Evolutionary conservation across 2,329 filamentous ascomycete species (phyloP).

Genomic region (Curvularia sp.): DNA sequence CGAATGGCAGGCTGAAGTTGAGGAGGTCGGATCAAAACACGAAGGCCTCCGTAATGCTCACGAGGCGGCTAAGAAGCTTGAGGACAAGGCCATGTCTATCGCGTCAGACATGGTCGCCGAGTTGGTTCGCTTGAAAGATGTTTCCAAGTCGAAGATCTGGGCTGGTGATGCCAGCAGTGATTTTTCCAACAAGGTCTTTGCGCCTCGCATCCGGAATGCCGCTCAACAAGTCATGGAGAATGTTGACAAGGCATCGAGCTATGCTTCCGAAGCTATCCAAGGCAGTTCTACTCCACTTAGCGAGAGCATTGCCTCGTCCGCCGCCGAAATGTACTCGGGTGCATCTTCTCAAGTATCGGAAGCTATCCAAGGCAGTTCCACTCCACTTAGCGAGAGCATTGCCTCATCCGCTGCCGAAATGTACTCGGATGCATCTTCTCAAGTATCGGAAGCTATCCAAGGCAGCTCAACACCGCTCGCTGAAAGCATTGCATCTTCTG

Average conservation of each 20-base stretch:
- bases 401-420: constrained; percentile 49
- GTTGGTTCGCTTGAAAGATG: constrained; percentile 79
- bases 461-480: constrained; percentile 40
- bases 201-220: constrained; percentile 60
- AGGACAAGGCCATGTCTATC: constrained; percentile 80
- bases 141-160: constrained; percentile 82
- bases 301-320: constrained; percentile 49
- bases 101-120: constrained; percentile 82
- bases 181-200: constrained; percentile 74
- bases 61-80: constrained; percentile 70
- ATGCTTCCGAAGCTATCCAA: constrained; percentile 47
- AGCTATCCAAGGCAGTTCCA: constrained; percentile 43
- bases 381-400: constrained; percentile 43
- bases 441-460: constrained; percentile 41
- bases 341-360: constrained; percentile 42
- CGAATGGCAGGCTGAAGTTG: constrained; percentile 84
- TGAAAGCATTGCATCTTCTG: constrained; percentile 48
- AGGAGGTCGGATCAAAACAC: constrained; percentile 76
- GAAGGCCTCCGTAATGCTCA: constrained; percentile 73
- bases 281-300: constrained; percentile 42
- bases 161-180: constrained; percentile 77
- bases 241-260: constrained; percentile 48
- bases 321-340: constrained; percentile 47
- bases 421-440: constrained; percentile 43
- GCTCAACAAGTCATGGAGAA: constrained; percentile 53